phyloP scores from a whole-genome alignment of 2,329 filamentous ascomycete species.

The Hymenoscyphus linearis region DNA sequence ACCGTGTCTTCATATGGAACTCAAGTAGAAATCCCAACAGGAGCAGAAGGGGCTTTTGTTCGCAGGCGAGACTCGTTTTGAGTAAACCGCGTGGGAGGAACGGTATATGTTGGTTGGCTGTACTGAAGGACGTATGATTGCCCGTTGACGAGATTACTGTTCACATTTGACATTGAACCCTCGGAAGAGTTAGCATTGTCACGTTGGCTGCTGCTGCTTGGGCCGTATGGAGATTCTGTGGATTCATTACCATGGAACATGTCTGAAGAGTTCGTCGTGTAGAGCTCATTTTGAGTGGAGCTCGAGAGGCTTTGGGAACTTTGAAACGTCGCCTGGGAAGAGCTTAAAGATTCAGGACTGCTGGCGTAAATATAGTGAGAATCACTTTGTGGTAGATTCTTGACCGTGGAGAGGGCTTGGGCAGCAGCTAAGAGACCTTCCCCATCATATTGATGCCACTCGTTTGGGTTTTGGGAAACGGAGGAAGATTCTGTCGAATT shows the following conservation, averaged over 20 bases:
- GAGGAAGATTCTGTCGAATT: constrained; percentile 2
- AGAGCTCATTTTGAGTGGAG: constrained; percentile 16
- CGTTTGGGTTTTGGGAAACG: background rate
- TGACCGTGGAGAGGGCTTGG: background rate
- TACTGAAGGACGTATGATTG: constrained; percentile 16
- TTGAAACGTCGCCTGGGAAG: constrained; percentile 17
- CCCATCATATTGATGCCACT: constrained; percentile 5
- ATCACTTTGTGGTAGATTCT: background rate
- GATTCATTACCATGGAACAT: constrained; percentile 12
- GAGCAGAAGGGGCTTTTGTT: background rate
- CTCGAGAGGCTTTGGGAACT: constrained; percentile 12
- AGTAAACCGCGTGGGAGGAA: constrained; percentile 2
- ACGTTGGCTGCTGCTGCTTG: constrained; percentile 16
- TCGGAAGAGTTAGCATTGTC: constrained; percentile 7
- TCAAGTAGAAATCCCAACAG: constrained; percentile 6
- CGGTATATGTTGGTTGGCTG: constrained; percentile 7
- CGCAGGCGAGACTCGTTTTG: background rate
- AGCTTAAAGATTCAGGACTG: constrained; percentile 25
- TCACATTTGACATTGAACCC: constrained; percentile 2
- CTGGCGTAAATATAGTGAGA: constrained; percentile 15
- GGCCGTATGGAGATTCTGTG: constrained; percentile 19
- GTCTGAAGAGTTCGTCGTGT: constrained; percentile 13
- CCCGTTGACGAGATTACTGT: constrained; percentile 16
- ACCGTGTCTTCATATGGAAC: background rate
- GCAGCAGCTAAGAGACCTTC: constrained; percentile 6